These are phyloP conservation scores for Raphanus raphanistrum DNA, from an alignment of 345 rosid species.

Conservation along the genomic window DNA sequence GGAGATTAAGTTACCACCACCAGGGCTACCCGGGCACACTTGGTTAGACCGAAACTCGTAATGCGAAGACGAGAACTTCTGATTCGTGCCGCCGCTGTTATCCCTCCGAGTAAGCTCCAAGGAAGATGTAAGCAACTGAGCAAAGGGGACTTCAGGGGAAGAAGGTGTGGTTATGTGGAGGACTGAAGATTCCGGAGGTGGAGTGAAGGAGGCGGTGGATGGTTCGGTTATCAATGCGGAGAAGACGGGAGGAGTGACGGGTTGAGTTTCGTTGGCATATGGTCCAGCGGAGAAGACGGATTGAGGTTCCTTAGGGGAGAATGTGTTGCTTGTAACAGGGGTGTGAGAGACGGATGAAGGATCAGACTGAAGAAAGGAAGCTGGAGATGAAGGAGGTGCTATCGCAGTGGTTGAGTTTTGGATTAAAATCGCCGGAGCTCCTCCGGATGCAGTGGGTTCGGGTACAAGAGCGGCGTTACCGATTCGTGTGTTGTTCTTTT, in stretches of 20 bases:
- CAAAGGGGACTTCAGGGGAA: slow-evolving; percentile 96
- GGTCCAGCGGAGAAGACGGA: slow-evolving; percentile 82
- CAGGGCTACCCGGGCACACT: slow-evolving; percentile 77
- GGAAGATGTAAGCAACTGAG: slow-evolving; percentile 83
- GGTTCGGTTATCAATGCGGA: slow-evolving; percentile 92
- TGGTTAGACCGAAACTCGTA: slow-evolving; percentile 66
- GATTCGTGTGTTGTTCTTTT: slow-evolving; percentile 69
- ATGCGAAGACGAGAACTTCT: slow-evolving; percentile 63
- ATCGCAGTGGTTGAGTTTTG: slow-evolving; percentile 52
- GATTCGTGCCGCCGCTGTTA: slow-evolving; percentile 46
- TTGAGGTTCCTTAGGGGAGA: slow-evolving; percentile 68
- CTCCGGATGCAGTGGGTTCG: slow-evolving; percentile 52
- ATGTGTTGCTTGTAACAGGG: slow-evolving; percentile 58
- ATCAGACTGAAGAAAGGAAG: slow-evolving; percentile 80
- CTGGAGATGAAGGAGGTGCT: slow-evolving; percentile 97
- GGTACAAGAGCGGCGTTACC: slow-evolving; percentile 82
- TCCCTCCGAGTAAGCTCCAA: slow-evolving; percentile 76
- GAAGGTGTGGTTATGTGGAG: slow-evolving; percentile 85
- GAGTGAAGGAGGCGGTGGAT: slow-evolving; percentile 90
- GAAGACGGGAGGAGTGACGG: slow-evolving; percentile 91
- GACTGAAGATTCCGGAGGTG: slow-evolving; percentile 86
- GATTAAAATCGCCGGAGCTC: slow-evolving; percentile 39
- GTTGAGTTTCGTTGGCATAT: slow-evolving; percentile 91
- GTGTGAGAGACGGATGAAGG: slow-evolving; percentile 82
- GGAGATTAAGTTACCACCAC: slow-evolving; percentile 71